Evolutionary conservation across 192 early-diverging fungal genomes (phyloP).

Genomic region (Entomortierella chlamydospora): DNA sequence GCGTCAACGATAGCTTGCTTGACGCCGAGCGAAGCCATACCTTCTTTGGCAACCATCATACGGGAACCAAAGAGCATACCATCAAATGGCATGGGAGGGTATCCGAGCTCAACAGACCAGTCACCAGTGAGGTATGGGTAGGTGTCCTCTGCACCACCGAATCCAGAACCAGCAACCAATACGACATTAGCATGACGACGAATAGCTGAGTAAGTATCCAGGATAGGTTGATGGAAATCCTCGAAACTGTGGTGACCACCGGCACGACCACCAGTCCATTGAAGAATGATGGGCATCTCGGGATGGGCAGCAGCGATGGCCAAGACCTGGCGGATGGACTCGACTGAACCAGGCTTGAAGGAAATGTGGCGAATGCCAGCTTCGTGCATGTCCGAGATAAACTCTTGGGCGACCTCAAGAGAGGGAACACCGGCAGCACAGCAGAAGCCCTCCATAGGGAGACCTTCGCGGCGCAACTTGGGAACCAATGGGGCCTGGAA

Average conservation of each 20-base stretch:
- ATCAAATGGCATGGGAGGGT: constrained; percentile 95
- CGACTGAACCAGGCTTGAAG: constrained; percentile 85
- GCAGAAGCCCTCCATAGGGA: constrained; percentile 91
- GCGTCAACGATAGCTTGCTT: constrained; percentile 91
- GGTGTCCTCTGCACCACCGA: constrained; percentile 88
- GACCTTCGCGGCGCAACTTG: constrained; percentile 83
- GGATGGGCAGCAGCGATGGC: constrained; percentile 85
- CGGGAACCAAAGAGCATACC: constrained; percentile 96
- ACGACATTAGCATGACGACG: constrained; percentile 83
- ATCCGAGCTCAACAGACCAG: constrained; percentile 83
- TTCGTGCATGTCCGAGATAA: constrained; percentile 76
- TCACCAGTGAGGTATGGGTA: constrained; percentile 94
- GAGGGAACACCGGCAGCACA: constrained; percentile 94
- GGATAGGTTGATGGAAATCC: constrained; percentile 92
- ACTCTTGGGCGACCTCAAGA: constrained; percentile 84
- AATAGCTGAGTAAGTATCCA: constrained; percentile 88
- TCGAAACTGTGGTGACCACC: constrained; percentile 98
- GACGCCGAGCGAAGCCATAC: constrained; percentile 76
- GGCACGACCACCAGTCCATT: constrained; percentile 97
- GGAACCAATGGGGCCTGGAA: constrained; percentile 88
- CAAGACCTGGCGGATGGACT: constrained; percentile 86
- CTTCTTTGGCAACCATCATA: constrained; percentile 94
- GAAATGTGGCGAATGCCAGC: constrained; percentile 86
- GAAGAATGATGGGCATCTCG: constrained; percentile 88
- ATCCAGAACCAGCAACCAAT: constrained; percentile 92